Evolutionary conservation across 2,329 filamentous ascomycete genomes (phyloP), one percentile per base, ranked within the genome.

Genomic region (Ophiobolus disseminans): DNA sequence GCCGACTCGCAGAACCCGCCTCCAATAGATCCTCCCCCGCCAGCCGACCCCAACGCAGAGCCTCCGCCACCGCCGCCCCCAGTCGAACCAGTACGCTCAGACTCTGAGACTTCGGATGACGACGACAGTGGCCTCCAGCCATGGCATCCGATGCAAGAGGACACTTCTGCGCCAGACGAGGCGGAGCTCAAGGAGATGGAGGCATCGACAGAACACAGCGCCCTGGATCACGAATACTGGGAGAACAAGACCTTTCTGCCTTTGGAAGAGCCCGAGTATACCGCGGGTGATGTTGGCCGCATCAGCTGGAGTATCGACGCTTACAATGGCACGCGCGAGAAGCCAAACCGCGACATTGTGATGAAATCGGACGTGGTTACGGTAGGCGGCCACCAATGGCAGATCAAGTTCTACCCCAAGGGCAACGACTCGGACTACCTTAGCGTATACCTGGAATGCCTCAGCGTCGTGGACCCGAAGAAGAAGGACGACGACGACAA

Each of bases 401-500:
- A 80, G 45, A 82, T 87, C 73, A 86, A 86, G 66, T 83, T 86
- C 63, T 86, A 83, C 57, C 84, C 84, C 2, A 78, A 78, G 35
- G 84, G 84, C 16, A 85, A 86, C 60, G 79, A 81, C 55, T 79
- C 80, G 2, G 78, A 80, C 30, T 81, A 81, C 23, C 65, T 86
- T 42, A 85, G 83, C 55, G 75, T 85, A 19, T 87, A 86, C 57
- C 71, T 87, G 26, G 83, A 86, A 63, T 85, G 82, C 62, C 79
- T 83, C n/a, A 77, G 75, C 14, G 78, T 82, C 9, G 47, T 58
- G 30, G 44, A 60, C 16, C 35, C 49, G 17, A 61, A 62, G 36
- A 54, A 60, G 35, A 56, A 59, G 16, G 54, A 48, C 4, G 32
- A 38, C 6, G 20, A 51, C 4, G 45, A 48, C 7, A 41, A 35